These are phyloP conservation scores for Penicillium samsonianum DNA, from an alignment of 495 filamentous ascomycete genomes.

Conservation along the genomic window DNA sequence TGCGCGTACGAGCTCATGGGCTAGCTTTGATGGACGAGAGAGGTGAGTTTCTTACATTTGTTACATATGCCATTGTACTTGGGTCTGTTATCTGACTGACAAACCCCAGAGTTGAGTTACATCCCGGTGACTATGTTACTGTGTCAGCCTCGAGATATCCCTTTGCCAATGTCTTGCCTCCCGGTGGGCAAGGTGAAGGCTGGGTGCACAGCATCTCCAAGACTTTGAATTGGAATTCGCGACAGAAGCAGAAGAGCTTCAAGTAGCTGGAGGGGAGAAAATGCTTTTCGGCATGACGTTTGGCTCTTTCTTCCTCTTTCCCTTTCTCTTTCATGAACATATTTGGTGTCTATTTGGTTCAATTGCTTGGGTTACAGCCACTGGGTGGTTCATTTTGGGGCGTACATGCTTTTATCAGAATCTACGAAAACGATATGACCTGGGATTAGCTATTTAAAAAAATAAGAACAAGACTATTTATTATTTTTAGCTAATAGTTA, in stretches of 20 bases:
- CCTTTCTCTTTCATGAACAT: not conserved
- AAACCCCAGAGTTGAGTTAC: conserved; percentile 66
- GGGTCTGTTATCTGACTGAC: conserved; percentile 11
- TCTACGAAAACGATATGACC: conserved; percentile 11
- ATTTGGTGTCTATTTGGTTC: conserved; percentile 4
- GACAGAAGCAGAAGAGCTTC: conserved; percentile 69
- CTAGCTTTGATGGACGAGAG: conserved; percentile 93
- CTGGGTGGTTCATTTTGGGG: conserved; percentile 5
- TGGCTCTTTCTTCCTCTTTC: not conserved
- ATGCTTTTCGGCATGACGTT: not conserved
- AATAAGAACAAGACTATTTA: not conserved
- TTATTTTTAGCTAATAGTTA: not conserved
- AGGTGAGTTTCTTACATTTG: conserved; percentile 43
- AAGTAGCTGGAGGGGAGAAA: conserved; percentile 24
- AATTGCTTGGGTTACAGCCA: not conserved
- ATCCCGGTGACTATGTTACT: conserved; percentile 92
- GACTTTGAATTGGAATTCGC: conserved; percentile 91
- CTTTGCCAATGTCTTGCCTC: conserved; percentile 83
- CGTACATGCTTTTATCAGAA: not conserved
- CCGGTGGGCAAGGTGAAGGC: conserved; percentile 74
- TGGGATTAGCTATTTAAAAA: not conserved
- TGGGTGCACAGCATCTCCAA: conserved; percentile 91
- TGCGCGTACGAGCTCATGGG: conserved; percentile 86
- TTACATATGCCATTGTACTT: not conserved
- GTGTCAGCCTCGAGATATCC: conserved; percentile 90